Percentiles rank a stretch among this genome's conserved stretches.
Evolutionary conservation across 192 early-diverging fungal genomes (phyloP).

Genomic region (Pilaira anomala): DNA sequence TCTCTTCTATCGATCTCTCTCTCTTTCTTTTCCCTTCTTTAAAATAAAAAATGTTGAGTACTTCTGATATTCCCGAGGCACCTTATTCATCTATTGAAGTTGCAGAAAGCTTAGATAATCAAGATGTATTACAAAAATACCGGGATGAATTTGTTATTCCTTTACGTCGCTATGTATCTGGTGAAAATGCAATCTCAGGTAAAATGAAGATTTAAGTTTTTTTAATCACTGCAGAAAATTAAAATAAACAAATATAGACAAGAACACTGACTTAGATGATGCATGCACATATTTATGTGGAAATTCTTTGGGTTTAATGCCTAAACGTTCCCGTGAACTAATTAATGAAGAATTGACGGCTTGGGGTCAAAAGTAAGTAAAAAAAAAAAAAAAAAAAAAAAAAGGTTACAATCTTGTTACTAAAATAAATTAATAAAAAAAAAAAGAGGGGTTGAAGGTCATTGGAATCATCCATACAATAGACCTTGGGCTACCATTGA

Average conservation of each 20-base stretch:
- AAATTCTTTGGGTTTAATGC: slow-evolving; percentile 91
- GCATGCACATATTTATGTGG: slow-evolving; percentile 83
- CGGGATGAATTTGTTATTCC: slow-evolving; percentile 69
- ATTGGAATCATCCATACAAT: slow-evolving; percentile 77
- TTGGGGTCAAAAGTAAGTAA: slow-evolving; percentile 68
- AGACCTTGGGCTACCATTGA: slow-evolving; percentile 89
- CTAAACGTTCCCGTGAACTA: slow-evolving; percentile 58
- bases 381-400: background rate
- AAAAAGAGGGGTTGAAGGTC: slow-evolving; percentile 79
- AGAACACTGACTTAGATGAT: slow-evolving; percentile 30
- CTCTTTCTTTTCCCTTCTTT: background rate
- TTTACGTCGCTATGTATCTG: slow-evolving; percentile 39
- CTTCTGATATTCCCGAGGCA: background rate
- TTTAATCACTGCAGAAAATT: background rate
- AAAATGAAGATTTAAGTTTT: background rate
- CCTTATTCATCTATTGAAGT: slow-evolving; percentile 30
- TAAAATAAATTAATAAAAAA: background rate
- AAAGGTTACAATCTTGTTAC: too few species aligned
- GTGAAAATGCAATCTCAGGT: background rate
- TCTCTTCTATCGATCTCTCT: too few species aligned
- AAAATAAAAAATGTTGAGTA: background rate
- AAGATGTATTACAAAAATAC: slow-evolving; percentile 50
- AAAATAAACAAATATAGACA: slow-evolving; percentile 7
- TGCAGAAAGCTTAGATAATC: slow-evolving; percentile 49
- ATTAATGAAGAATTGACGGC: slow-evolving; percentile 89